A percentile compares a stretch with the other conserved stretches of the same genome.
These are phyloP conservation scores for Trametes meyenii DNA, from an alignment of 768 basidiomycete species.

Conservation along the genomic window DNA sequence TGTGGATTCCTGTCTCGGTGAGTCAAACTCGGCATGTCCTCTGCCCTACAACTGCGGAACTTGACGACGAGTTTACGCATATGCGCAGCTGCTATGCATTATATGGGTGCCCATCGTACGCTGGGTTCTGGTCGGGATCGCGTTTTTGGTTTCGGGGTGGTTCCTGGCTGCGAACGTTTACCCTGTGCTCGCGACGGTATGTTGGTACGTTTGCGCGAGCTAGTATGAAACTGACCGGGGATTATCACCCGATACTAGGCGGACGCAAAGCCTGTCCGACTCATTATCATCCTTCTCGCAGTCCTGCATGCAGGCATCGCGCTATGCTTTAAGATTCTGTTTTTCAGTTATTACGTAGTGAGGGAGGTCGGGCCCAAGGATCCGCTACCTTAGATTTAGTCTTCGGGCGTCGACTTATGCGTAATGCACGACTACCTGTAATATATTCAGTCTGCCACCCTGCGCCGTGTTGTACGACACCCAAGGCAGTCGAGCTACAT, in stretches of 20 bases:
- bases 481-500: background rate
- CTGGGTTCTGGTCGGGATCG: slow-evolving; percentile 76
- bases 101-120: slow-evolving; percentile 82
- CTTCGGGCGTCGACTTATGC: background rate
- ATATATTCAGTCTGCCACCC: background rate
- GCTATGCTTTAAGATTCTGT: slow-evolving; percentile 81
- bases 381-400: slow-evolving; percentile 24
- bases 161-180: slow-evolving; percentile 87
- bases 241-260: slow-evolving; percentile 48
- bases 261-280: slow-evolving; percentile 83
- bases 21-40: slow-evolving; percentile 29
- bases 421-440: background rate
- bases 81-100: slow-evolving; percentile 72
- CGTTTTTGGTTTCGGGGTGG: slow-evolving; percentile 80
- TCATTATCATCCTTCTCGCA: slow-evolving; percentile 77
- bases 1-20: slow-evolving; percentile 89
- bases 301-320: slow-evolving; percentile 79
- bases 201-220: slow-evolving; percentile 32
- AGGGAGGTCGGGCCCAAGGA: slow-evolving; percentile 42
- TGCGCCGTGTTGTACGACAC: background rate
- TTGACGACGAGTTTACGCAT: background rate
- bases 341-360: slow-evolving; percentile 62
- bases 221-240: background rate
- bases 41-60: background rate
- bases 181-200: slow-evolving; percentile 82